Percentiles rank a stretch among this genome's conserved stretches.
These are phyloP conservation scores for Schwanniomyces occidentalis DNA, from an alignment of 805 yeast genomes.

Conservation along the genomic window DNA sequence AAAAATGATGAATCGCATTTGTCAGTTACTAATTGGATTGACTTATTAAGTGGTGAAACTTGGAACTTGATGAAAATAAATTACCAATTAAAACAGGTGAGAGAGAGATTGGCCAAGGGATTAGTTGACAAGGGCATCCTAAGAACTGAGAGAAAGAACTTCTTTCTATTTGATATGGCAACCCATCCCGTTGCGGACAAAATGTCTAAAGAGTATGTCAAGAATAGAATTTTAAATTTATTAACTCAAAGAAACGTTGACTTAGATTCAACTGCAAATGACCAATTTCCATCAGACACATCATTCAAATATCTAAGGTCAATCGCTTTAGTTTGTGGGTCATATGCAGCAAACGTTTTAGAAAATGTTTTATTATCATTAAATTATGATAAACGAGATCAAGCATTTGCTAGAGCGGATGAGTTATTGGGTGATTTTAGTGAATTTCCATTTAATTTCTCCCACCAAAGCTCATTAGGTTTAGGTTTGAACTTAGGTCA, in stretches of 20 bases:
- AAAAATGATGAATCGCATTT: constrained; percentile 76
- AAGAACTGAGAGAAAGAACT: constrained; percentile 93
- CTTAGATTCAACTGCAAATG: constrained; percentile 39
- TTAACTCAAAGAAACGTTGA: constrained; percentile 71
- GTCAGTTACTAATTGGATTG: constrained; percentile 89
- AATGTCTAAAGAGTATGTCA: constrained; percentile 77
- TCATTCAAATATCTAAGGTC: constrained; percentile 75
- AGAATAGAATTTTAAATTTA: constrained; percentile 66
- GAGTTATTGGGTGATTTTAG: constrained; percentile 80
- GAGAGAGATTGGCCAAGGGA: constrained; percentile 95
- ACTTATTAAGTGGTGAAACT: constrained; percentile 89
- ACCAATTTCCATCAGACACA: constrained; percentile 66
- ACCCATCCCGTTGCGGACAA: constrained; percentile 95
- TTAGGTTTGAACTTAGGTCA: constrained; percentile 68
- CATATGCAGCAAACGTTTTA: constrained; percentile 94
- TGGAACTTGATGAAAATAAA: constrained; percentile 95
- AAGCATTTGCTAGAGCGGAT: constrained; percentile 92
- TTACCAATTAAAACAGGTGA: constrained; percentile 94
- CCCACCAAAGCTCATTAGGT: constrained; percentile 61
- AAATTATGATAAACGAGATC: constrained; percentile 81
- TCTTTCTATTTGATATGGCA: constrained; percentile 95
- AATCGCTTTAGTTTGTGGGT: constrained; percentile 78
- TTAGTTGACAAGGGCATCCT: constrained; percentile 95
- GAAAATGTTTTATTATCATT: constrained; percentile 81
- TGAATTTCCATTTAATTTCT: constrained; percentile 74